phyloP scores from a whole-genome alignment of 2,329 filamentous ascomycete species.

The Hymenoscyphus albidus region DNA sequence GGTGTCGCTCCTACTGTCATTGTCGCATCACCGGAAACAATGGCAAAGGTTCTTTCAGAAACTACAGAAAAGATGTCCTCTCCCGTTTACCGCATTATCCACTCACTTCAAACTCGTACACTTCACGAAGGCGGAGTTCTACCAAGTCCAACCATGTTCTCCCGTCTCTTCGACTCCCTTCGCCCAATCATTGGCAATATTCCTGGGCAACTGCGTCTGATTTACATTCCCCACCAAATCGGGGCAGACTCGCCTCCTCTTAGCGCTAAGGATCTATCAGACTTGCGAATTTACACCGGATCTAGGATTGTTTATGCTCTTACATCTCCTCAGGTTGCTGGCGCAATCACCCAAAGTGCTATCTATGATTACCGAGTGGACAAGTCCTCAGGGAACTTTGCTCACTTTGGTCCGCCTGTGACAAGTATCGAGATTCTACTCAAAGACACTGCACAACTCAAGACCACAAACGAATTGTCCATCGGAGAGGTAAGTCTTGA shows the following conservation, averaged over 20 bases:
- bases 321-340: conserved; percentile 77
- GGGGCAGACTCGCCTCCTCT: conserved; percentile 61
- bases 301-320: conserved; percentile 83
- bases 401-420: conserved; percentile 79
- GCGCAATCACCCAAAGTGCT: conserved; percentile 81
- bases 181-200: conserved; percentile 56
- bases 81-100: conserved; percentile 61
- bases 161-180: conserved; percentile 56
- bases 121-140: conserved; percentile 70
- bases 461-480: conserved; percentile 59
- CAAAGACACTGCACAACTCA: conserved; percentile 55
- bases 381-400: conserved; percentile 37
- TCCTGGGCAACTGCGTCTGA: conserved; percentile 72
- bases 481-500: conserved; percentile 57
- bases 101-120: conserved; percentile 66
- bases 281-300: conserved; percentile 76
- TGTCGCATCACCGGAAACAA: conserved; percentile 70
- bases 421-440: conserved; percentile 76
- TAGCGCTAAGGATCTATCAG: conserved; percentile 66
- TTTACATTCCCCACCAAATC: conserved; percentile 73
- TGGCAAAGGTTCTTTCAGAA: conserved; percentile 63
- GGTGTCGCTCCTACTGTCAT: conserved; percentile 78
- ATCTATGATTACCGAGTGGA: conserved; percentile 78
- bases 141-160: conserved; percentile 61
- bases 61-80: conserved; percentile 57